phyloP scores from a whole-genome alignment of 1,139 yeast species.

The Lodderomyces beijingensis region DNA sequence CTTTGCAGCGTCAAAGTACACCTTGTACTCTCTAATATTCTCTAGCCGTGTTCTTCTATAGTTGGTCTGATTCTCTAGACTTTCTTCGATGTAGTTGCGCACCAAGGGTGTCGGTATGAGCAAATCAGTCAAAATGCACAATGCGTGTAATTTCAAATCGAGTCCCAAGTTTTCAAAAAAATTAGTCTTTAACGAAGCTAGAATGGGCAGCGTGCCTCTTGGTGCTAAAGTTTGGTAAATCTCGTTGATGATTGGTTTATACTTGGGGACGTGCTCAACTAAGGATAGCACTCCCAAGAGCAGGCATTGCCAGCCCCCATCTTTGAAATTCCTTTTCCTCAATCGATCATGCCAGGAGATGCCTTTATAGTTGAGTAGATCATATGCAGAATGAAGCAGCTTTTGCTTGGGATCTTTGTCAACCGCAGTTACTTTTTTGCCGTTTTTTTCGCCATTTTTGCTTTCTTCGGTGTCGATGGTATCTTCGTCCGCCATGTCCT shows the following conservation, averaged over 20 bases:
- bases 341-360: conserved; percentile 75
- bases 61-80: conserved; percentile 60
- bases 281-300: conserved; percentile 67
- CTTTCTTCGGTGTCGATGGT: conserved; percentile 17
- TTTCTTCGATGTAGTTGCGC: conserved; percentile 62
- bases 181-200: conserved; percentile 44
- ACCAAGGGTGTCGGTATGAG: conserved; percentile 56
- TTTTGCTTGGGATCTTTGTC: conserved; percentile 14
- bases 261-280: conserved; percentile 57
- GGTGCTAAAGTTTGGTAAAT: conserved; percentile 59
- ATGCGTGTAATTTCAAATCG: conserved; percentile 46
- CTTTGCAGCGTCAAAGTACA: conserved; percentile 46
- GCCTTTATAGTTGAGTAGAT: conserved; percentile 57
- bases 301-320: conserved; percentile 83
- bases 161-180: conserved; percentile 48
- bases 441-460: conserved; percentile 26
- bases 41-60: conserved; percentile 70
- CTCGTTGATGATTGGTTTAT: conserved; percentile 40
- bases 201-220: conserved; percentile 42
- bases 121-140: conserved; percentile 55
- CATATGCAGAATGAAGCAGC: conserved; percentile 58
- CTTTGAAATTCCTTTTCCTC: conserved; percentile 68
- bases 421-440: conserved; percentile 24
- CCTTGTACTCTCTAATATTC: conserved; percentile 57
- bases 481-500: conserved; percentile 24